phyloP scores from a whole-genome alignment of 495 filamentous ascomycete genomes.

The Mytilinidion resinicola region DNA sequence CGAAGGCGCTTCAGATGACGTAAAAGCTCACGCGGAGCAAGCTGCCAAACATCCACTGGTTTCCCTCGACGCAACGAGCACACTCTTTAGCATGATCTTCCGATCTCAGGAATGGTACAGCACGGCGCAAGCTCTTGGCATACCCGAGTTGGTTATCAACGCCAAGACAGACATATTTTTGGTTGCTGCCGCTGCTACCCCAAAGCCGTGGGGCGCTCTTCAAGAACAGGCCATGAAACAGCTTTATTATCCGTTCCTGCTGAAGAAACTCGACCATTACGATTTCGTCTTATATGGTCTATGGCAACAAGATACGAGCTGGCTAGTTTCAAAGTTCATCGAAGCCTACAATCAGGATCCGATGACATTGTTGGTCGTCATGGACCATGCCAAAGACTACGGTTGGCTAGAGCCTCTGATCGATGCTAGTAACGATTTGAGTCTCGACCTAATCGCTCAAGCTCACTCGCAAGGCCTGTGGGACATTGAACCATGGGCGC shows the following conservation, averaged over 20 bases:
- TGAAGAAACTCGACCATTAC: conserved; percentile 59
- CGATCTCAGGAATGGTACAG: conserved; percentile 39
- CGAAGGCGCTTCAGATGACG: conserved; percentile 58
- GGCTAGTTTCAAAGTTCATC: conserved; percentile 71
- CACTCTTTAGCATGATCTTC: conserved; percentile 47
- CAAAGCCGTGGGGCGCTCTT: conserved; percentile 56
- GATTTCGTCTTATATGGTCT: conserved; percentile 81
- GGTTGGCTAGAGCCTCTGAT: conserved; percentile 78
- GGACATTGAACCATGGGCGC: conserved; percentile 76
- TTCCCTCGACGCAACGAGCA: conserved; percentile 76
- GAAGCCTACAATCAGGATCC: conserved; percentile 73
- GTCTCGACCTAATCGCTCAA: conserved; percentile 79
- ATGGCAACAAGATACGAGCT: conserved; percentile 80
- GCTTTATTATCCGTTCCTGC: conserved; percentile 55
- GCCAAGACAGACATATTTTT: conserved; percentile 69
- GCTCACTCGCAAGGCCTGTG: conserved; percentile 78
- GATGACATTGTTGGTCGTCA: conserved; percentile 66
- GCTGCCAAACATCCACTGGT: conserved; percentile 82
- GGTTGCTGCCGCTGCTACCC: conserved; percentile 64
- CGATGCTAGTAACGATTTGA: conserved; percentile 67
- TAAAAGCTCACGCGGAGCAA: conserved; percentile 63
- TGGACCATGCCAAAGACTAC: conserved; percentile 71
- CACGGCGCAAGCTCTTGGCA: conserved; percentile 34
- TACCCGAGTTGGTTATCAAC: conserved; percentile 60
- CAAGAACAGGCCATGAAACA: conserved; percentile 59